These are phyloP conservation scores for Pythium monospermum DNA, from an alignment of 352 stramenopile genomes.

Conservation along the genomic window DNA sequence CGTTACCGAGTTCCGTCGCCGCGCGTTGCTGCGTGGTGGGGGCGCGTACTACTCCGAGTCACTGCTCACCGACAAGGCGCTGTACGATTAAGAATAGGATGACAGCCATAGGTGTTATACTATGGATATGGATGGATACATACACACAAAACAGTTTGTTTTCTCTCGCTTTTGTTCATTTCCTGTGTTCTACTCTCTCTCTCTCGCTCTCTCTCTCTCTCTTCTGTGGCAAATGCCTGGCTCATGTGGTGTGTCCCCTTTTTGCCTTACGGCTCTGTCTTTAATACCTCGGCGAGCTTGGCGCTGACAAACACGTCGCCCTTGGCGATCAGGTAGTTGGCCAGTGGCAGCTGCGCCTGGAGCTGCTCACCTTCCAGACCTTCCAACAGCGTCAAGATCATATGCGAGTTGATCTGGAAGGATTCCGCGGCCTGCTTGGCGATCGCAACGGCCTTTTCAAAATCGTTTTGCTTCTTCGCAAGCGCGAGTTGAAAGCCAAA, in stretches of 20 bases:
- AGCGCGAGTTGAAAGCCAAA: conserved; percentile 72
- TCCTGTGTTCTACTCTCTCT: background rate
- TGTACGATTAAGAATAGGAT: conserved; percentile 25
- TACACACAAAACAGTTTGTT: background rate
- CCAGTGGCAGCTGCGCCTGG: conserved; percentile 53
- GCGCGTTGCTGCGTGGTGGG: conserved; percentile 19
- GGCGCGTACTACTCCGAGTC: conserved; percentile 55
- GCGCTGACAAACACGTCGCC: conserved; percentile 53
- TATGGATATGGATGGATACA: background rate
- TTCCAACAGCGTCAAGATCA: conserved; percentile 63
- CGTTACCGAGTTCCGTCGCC: conserved; percentile 22
- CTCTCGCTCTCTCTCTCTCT: conserved; percentile 1
- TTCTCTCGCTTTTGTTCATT: conserved; percentile 1
- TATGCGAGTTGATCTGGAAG: conserved; percentile 75
- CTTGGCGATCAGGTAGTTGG: conserved; percentile 78
- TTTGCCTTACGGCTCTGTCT: conserved; percentile 3
- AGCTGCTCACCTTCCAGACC: conserved; percentile 58
- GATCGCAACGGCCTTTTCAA: conserved; percentile 52
- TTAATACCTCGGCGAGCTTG: conserved; percentile 22
- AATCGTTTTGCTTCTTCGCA: conserved; percentile 52
- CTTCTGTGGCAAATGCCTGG: background rate
- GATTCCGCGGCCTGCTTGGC: conserved; percentile 58
- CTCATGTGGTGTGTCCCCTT: background rate
- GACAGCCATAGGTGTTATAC: conserved; percentile 1
- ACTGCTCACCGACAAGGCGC: conserved; percentile 52